Evolutionary conservation across 179 eudicot species (phyloP).

Genomic region (Drosera spatulata): DNA sequence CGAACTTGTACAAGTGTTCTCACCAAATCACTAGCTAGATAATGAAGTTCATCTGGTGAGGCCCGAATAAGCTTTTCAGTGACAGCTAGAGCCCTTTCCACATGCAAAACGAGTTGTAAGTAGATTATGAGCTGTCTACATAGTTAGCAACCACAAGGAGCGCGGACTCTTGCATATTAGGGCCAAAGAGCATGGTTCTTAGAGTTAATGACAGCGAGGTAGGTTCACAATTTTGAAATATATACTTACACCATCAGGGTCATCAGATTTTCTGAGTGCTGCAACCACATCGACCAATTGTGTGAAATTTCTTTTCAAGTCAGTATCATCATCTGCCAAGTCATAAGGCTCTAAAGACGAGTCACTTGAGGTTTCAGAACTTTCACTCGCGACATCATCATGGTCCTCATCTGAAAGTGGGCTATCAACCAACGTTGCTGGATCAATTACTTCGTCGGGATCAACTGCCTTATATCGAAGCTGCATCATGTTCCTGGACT

Average conservation of each 20-base stretch:
- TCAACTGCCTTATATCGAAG: conserved; percentile 35
- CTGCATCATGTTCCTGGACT: conserved; percentile 27
- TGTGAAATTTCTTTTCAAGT: conserved; percentile 61
- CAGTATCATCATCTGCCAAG: conserved; percentile 77
- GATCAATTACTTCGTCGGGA: conserved; percentile 84
- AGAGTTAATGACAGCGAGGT: no score
- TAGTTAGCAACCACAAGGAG: no score
- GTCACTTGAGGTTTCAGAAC: conserved; percentile 64
- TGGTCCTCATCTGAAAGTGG: conserved; percentile 33
- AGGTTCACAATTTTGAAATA: no score
- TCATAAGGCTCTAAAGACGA: conserved; percentile 95
- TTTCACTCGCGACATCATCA: conserved; percentile 45
- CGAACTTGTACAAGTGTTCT: conserved; percentile 79
- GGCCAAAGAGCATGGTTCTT: no score
- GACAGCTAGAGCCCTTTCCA: conserved; percentile 82
- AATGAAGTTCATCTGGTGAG: conserved; percentile 76
- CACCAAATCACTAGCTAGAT: conserved; percentile 60
- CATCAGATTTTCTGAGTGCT: conserved; percentile 86
- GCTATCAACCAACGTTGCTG: conserved; percentile 42
- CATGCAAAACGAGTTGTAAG: conserved; percentile 27
- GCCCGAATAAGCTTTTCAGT: conserved; percentile 91
- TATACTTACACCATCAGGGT: conserved; percentile 76
- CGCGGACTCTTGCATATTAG: no score
- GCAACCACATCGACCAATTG: conserved; percentile 87
- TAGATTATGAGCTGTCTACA: no score